Evolutionary conservation across 1,139 yeast genomes (phyloP).

Genomic region (Debaryomyces sp.): DNA sequence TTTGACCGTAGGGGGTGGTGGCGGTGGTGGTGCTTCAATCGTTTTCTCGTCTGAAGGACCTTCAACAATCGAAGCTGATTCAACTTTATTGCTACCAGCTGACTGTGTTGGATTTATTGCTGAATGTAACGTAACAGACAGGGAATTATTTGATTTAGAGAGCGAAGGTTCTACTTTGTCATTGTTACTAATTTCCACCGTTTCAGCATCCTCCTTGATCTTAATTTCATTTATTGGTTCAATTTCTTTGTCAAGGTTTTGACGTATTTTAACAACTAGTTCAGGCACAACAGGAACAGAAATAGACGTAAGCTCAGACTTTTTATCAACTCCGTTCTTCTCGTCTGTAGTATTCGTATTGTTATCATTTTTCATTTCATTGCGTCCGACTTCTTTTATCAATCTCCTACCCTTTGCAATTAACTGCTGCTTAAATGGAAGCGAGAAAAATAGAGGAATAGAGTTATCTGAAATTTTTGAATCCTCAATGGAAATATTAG

Average conservation of each 20-base stretch:
- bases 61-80: slow-evolving; percentile 4
- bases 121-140: neutral
- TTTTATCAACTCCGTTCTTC: slow-evolving; percentile 11
- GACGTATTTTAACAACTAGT: slow-evolving; percentile 15
- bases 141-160: neutral
- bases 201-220: slow-evolving; percentile 16
- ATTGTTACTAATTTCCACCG: neutral
- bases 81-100: slow-evolving; percentile 7
- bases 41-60: neutral
- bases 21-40: slow-evolving; percentile 19
- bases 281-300: slow-evolving; percentile 12
- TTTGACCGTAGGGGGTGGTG: slow-evolving; percentile 56
- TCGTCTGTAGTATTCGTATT: slow-evolving; percentile 3
- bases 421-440: slow-evolving; percentile 28
- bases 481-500: slow-evolving; percentile 1
- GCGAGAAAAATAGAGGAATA: slow-evolving; percentile 19
- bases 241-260: slow-evolving; percentile 16
- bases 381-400: slow-evolving; percentile 6
- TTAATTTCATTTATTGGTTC: slow-evolving; percentile 17
- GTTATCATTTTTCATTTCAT: neutral
- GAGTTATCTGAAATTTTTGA: slow-evolving; percentile 7
- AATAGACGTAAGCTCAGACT: slow-evolving; percentile 15
- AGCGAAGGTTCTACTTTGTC: neutral
- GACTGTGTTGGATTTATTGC: slow-evolving; percentile 8
- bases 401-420: slow-evolving; percentile 12